Evolutionary conservation across 306 rosid species (phyloP).

Genomic region (Betula pendula): DNA sequence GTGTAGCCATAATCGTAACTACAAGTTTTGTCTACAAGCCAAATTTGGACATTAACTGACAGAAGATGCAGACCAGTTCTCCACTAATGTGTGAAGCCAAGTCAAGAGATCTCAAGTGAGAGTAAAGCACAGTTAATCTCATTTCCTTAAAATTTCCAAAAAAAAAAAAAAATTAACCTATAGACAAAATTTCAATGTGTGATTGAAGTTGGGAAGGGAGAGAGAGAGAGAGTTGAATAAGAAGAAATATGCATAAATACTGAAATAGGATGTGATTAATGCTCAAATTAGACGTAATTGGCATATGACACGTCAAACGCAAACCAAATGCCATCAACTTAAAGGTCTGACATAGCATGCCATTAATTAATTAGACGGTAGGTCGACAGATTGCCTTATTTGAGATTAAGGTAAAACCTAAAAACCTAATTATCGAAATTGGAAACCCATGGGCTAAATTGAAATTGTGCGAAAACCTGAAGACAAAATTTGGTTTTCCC

Average conservation of each 20-base stretch:
- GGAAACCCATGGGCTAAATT: too few relatives aligned
- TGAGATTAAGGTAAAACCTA: too few relatives aligned
- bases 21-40: constrained; percentile 3
- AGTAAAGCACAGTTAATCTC: background rate
- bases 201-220: background rate
- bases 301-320: too few relatives aligned
- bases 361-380: too few relatives aligned
- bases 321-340: too few relatives aligned
- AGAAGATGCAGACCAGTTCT: background rate
- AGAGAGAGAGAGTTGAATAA: background rate
- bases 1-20: background rate
- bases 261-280: background rate
- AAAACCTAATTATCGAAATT: too few relatives aligned
- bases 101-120: background rate
- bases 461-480: too few relatives aligned
- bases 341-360: too few relatives aligned
- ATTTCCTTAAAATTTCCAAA: background rate
- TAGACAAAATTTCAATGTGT: background rate
- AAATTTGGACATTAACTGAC: background rate
- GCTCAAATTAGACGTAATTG: too few relatives aligned
- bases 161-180: background rate
- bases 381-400: too few relatives aligned
- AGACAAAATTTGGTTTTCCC: too few relatives aligned
- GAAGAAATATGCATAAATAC: background rate
- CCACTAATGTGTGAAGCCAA: background rate